Conservation (phyloP, 2,329 filamentous ascomycete genomes). For the Claviceps maximensis region DNA sequence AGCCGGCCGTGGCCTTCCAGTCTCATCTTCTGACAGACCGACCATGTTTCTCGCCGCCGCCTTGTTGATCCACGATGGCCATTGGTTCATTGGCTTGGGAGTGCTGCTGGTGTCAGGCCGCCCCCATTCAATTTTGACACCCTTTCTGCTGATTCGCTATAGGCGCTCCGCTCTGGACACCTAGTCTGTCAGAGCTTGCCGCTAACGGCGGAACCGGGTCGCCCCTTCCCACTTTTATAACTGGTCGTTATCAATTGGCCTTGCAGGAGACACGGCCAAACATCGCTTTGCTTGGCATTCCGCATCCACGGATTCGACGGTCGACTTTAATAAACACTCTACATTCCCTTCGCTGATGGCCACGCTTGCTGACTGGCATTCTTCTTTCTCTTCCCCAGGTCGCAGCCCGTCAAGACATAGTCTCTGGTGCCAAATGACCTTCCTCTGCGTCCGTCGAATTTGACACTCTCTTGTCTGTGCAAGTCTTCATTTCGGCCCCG, state of each 20-base stretch:
- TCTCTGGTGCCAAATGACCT: not conserved
- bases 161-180: not conserved
- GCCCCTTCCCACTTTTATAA: slow-evolving; percentile 2
- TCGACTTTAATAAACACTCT: not conserved
- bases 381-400: not conserved
- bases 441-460: not conserved
- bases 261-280: not conserved
- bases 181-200: not conserved
- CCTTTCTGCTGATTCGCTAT: not conserved
- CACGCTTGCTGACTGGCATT: not conserved
- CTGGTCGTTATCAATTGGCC: not conserved
- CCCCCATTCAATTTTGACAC: too few relatives aligned
- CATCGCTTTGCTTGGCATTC: too few relatives aligned
- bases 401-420: not conserved
- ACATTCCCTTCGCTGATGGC: not conserved
- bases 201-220: slow-evolving; percentile 2
- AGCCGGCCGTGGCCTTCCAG: not conserved
- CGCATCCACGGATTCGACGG: too few relatives aligned
- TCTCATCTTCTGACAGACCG: not conserved
- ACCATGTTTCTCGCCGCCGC: not conserved
- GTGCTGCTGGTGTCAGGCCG: not conserved
- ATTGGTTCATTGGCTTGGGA: too few relatives aligned
- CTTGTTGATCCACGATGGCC: not conserved
- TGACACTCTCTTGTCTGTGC: not conserved
- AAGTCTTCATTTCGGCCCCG: not conserved